Conservation (phyloP, 495 filamentous ascomycete species). For the Penicillium mononematosum region DNA sequence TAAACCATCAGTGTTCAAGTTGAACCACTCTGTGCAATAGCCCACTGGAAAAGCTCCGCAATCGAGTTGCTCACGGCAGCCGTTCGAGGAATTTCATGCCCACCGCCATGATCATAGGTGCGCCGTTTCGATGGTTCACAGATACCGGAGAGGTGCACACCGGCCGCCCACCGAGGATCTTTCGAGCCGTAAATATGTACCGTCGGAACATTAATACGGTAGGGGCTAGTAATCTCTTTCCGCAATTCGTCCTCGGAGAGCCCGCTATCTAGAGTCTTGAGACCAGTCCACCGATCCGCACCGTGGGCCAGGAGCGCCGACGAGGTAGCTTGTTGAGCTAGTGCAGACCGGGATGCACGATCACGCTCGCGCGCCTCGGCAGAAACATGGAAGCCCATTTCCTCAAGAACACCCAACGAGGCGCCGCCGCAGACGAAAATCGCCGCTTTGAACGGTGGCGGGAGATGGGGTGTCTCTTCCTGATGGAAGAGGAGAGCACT, state of each 20-base stretch:
- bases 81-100: slow-evolving; percentile 54
- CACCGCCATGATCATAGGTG: slow-evolving; percentile 54
- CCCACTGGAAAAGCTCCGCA: slow-evolving; percentile 43
- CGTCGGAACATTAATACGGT: slow-evolving; percentile 56
- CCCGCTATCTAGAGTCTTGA: slow-evolving; percentile 23
- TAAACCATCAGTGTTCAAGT: background rate
- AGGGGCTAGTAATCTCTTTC: slow-evolving; percentile 35
- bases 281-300: slow-evolving; percentile 29
- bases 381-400: slow-evolving; percentile 50
- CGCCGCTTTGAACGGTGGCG: slow-evolving; percentile 56
- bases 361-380: slow-evolving; percentile 42
- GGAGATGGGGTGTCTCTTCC: slow-evolving; percentile 30
- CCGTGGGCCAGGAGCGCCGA: slow-evolving; percentile 31
- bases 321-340: slow-evolving; percentile 29
- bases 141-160: slow-evolving; percentile 54
- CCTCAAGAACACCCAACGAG: slow-evolving; percentile 47
- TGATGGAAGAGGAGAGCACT: slow-evolving; percentile 44
- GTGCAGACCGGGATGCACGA: slow-evolving; percentile 25
- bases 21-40: background rate
- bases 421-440: slow-evolving; percentile 60
- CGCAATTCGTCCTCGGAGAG: slow-evolving; percentile 56
- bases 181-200: slow-evolving; percentile 60
- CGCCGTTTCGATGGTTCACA: slow-evolving; percentile 49
- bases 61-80: slow-evolving; percentile 34
- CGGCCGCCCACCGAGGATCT: slow-evolving; percentile 55